phyloP scores from a whole-genome alignment of 352 stramenopile genomes.

The Phytophthora pluvialis region DNA sequence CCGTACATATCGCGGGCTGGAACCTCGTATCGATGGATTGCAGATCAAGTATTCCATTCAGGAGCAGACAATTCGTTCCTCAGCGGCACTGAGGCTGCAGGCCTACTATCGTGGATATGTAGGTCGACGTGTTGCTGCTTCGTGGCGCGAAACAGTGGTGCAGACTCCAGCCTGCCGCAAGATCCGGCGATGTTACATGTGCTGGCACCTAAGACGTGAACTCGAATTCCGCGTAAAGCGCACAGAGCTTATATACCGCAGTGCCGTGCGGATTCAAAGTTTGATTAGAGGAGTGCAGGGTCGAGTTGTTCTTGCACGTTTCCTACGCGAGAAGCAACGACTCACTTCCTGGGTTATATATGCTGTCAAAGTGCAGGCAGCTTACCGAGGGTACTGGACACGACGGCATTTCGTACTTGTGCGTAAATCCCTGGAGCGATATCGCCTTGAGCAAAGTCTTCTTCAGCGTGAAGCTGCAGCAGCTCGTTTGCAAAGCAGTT shows the following conservation, averaged over 20 bases:
- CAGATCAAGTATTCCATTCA: conserved; percentile 77
- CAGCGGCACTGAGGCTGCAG: conserved; percentile 73
- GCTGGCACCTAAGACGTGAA: conserved; percentile 51
- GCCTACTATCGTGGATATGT: conserved; percentile 66
- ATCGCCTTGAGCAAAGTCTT: conserved; percentile 55
- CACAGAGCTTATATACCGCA: conserved; percentile 41
- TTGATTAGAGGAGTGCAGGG: conserved; percentile 57
- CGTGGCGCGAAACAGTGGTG: conserved; percentile 64
- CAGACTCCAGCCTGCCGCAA: conserved; percentile 52
- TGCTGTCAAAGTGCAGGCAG: conserved; percentile 62
- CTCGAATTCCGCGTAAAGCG: conserved; percentile 42
- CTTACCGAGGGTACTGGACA: conserved; percentile 69
- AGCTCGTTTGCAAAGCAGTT: conserved; percentile 57
- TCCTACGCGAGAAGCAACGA: conserved; percentile 41
- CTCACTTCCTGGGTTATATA: conserved; percentile 45
- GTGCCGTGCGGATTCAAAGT: conserved; percentile 64
- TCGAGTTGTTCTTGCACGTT: conserved; percentile 38
- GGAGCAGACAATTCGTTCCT: conserved; percentile 76
- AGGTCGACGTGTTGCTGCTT: conserved; percentile 51
- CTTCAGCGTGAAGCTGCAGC: conserved; percentile 48
- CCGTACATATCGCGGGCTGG: conserved; percentile 61
- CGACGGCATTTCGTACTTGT: conserved; percentile 56
- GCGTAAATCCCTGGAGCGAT: conserved; percentile 69
- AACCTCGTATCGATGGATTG: conserved; percentile 55
- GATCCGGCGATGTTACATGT: conserved; percentile 61